Conservation (phyloP, 2,329 filamentous ascomycete species). For the Exophiala oligosperma region DNA sequence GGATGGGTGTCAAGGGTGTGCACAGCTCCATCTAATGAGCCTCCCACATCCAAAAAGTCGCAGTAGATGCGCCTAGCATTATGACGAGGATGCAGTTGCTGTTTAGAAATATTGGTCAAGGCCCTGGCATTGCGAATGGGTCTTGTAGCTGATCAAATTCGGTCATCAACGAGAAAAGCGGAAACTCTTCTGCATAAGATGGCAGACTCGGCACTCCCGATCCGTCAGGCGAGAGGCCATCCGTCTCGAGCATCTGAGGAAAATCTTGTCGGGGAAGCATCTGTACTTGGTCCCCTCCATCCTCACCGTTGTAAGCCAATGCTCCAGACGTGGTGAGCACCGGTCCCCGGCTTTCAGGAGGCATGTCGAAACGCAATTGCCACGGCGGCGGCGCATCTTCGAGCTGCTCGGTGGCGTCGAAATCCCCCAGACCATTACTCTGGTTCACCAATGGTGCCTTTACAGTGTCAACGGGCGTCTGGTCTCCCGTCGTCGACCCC, state of each 20-base stretch:
- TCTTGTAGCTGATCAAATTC: slow-evolving; percentile 29
- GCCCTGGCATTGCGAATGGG: slow-evolving; percentile 19
- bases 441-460: neutral
- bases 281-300: slow-evolving; percentile 10
- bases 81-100: too few species aligned
- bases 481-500: slow-evolving; percentile 10
- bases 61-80: neutral
- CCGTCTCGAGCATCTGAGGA: slow-evolving; percentile 14
- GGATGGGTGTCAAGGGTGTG: slow-evolving; percentile 38
- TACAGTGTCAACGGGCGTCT: slow-evolving; percentile 10
- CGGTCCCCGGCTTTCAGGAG: slow-evolving; percentile 24
- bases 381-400: slow-evolving; percentile 19
- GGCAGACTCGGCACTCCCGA: slow-evolving; percentile 27
- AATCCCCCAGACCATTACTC: slow-evolving; percentile 6
- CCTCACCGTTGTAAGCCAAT: slow-evolving; percentile 24
- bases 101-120: neutral
- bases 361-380: slow-evolving; percentile 27
- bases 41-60: slow-evolving; percentile 5
- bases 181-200: slow-evolving; percentile 29
- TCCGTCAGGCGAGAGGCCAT: slow-evolving; percentile 22
- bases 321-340: slow-evolving; percentile 30
- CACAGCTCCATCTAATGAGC: neutral
- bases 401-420: slow-evolving; percentile 11
- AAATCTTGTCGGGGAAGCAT: slow-evolving; percentile 19
- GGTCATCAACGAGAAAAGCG: slow-evolving; percentile 30